Conservation (phyloP, 371 early-diverging fungal genomes). For the Entomophthora muscae region DNA sequence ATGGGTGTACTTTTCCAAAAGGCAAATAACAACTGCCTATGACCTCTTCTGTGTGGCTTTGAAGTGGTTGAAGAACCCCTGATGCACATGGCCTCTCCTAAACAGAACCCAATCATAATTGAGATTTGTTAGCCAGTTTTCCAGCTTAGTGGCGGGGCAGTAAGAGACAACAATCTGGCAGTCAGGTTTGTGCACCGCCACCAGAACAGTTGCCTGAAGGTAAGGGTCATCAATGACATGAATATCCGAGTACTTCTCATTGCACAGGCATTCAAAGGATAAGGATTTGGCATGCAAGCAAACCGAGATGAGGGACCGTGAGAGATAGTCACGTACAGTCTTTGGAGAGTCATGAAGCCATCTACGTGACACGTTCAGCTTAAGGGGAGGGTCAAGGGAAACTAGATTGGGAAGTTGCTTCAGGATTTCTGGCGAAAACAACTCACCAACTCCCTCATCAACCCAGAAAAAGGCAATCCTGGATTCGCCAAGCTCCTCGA, state of each 20-base stretch:
- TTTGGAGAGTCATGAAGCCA: no score
- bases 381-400: no score
- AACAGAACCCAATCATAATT: not conserved
- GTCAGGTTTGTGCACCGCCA: not conserved
- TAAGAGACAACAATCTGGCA: not conserved
- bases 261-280: not conserved
- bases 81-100: not conserved
- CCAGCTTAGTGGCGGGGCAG: not conserved
- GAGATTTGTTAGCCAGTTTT: not conserved
- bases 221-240: not conserved
- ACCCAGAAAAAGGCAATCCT: no score
- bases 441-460: no score
- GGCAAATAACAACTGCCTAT: no score
- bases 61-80: not conserved
- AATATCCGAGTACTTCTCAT: not conserved
- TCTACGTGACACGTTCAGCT: no score
- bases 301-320: not conserved
- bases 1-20: no score
- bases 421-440: no score
- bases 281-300: not conserved
- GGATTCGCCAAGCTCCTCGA: no score
- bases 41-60: not conserved
- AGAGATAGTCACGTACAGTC: not conserved
- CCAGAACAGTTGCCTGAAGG: not conserved
- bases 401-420: no score